These are phyloP conservation scores for Fonsecaea monophora DNA, from an alignment of 2,329 filamentous ascomycete species.

Conservation along the genomic window DNA sequence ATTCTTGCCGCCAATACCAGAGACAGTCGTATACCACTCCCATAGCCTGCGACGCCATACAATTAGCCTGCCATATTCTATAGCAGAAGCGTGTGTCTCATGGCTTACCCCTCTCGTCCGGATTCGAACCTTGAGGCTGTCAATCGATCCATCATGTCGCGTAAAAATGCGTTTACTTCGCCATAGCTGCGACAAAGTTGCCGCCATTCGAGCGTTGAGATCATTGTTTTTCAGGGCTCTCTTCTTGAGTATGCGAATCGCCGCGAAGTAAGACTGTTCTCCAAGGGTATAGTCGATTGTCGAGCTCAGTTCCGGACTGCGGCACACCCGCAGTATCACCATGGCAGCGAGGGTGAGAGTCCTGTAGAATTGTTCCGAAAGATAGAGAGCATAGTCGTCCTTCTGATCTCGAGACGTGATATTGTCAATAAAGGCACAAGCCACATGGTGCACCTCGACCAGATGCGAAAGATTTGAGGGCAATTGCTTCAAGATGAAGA, in stretches of 20 bases:
- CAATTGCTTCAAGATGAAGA: background rate
- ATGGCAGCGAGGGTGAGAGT: background rate
- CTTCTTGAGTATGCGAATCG: conserved; percentile 10
- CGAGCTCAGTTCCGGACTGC: conserved; percentile 10
- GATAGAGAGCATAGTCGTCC: conserved; percentile 17
- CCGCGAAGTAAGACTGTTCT: conserved; percentile 20
- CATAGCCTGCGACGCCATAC: conserved; percentile 3
- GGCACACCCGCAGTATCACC: conserved; percentile 20
- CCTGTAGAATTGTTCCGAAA: conserved; percentile 17
- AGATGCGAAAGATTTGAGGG: background rate
- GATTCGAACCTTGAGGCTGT: conserved; percentile 18
- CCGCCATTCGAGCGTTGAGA: conserved; percentile 18
- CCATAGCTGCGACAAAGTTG: conserved; percentile 14
- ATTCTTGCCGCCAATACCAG: conserved; percentile 8
- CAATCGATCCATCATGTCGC: background rate
- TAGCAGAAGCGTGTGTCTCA: background rate
- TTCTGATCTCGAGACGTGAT: conserved; percentile 6
- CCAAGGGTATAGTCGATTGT: conserved; percentile 6
- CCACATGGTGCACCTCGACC: conserved; percentile 10
- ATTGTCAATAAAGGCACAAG: conserved; percentile 11
- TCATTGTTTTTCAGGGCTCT: conserved; percentile 13
- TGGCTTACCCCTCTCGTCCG: conserved; percentile 22
- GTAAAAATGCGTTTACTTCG: conserved; percentile 7
- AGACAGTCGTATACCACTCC: conserved; percentile 10
- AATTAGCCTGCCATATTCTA: background rate